phyloP scores from a whole-genome alignment of 768 basidiomycete species.

The Cantharellus anzutake region DNA sequence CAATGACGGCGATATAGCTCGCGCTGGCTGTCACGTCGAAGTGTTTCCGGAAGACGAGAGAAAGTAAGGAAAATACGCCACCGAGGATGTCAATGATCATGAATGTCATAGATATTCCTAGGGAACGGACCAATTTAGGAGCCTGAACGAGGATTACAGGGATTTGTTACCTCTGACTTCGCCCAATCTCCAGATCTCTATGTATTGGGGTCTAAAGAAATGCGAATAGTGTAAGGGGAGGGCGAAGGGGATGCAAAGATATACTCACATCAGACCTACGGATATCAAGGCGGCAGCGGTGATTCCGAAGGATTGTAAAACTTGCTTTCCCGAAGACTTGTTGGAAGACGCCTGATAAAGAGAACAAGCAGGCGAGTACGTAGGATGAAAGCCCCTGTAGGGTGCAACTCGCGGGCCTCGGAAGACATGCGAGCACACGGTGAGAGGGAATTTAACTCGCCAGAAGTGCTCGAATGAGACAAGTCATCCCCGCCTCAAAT shows the following conservation, averaged over 20 bases:
- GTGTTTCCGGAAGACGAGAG: conserved; percentile 41
- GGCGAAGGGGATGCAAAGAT: not conserved
- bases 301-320: conserved; percentile 41
- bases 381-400: not conserved
- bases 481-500: conserved; percentile 40
- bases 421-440: not conserved
- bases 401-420: not conserved
- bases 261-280: conserved; percentile 25
- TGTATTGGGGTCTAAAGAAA: conserved; percentile 42
- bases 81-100: conserved; percentile 53
- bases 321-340: conserved; percentile 16
- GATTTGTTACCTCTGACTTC: conserved; percentile 8
- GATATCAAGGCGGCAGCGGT: conserved; percentile 38
- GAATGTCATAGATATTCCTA: conserved; percentile 52
- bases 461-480: conserved; percentile 28
- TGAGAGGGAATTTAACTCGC: not conserved
- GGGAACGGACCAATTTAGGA: conserved; percentile 7
- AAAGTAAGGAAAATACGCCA: conserved; percentile 48
- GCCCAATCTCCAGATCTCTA: conserved; percentile 40
- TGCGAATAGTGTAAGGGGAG: not conserved
- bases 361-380: not conserved
- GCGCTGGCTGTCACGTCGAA: conserved; percentile 47
- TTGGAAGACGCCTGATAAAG: not conserved
- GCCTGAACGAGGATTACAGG: not conserved
- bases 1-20: conserved; percentile 43